phyloP scores from a whole-genome alignment of 768 basidiomycete genomes.

The Pulveroboletus sp. region DNA sequence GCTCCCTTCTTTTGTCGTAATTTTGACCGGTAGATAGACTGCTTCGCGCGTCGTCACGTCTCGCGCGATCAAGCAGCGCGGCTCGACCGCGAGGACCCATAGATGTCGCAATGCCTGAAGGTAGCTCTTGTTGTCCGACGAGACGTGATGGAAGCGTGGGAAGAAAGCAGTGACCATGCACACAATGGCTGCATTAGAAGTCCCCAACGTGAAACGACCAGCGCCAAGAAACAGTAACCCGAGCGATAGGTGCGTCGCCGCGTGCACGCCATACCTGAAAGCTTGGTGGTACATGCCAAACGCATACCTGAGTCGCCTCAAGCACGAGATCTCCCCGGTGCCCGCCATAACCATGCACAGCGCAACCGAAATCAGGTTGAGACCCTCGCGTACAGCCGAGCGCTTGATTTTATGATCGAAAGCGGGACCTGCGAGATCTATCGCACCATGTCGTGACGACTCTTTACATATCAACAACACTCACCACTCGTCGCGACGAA shows the following conservation, averaged over 20 bases:
- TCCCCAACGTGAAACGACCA: conserved; percentile 88
- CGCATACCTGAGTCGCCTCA: conserved; percentile 80
- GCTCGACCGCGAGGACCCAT: conserved; percentile 95
- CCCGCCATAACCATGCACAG: conserved; percentile 96
- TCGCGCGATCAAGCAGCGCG: conserved; percentile 83
- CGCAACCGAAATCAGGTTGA: conserved; percentile 82
- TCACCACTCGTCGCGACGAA: conserved; percentile 64
- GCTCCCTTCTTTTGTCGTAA: conserved; percentile 66
- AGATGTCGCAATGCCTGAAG: conserved; percentile 91
- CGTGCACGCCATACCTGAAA: conserved; percentile 84
- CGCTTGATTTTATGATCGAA: conserved; percentile 90
- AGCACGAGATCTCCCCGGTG: conserved; percentile 87
- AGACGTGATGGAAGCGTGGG: conserved; percentile 74
- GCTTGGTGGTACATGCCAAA: conserved; percentile 80
- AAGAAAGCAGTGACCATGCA: conserved; percentile 88
- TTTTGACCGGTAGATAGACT: conserved; percentile 89
- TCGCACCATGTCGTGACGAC: conserved; percentile 4
- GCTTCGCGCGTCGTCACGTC: conserved; percentile 91
- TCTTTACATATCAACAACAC: conserved; percentile 17
- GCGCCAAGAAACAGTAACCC: conserved; percentile 92
- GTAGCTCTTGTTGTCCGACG: conserved; percentile 85
- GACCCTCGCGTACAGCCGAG: conserved; percentile 78
- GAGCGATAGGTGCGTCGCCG: conserved; percentile 84
- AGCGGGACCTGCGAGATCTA: conserved; percentile 47
- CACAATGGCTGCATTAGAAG: conserved; percentile 87